phyloP scores from a whole-genome alignment of 1,284 basidiomycete species.

The Melampsora larici-populina region DNA sequence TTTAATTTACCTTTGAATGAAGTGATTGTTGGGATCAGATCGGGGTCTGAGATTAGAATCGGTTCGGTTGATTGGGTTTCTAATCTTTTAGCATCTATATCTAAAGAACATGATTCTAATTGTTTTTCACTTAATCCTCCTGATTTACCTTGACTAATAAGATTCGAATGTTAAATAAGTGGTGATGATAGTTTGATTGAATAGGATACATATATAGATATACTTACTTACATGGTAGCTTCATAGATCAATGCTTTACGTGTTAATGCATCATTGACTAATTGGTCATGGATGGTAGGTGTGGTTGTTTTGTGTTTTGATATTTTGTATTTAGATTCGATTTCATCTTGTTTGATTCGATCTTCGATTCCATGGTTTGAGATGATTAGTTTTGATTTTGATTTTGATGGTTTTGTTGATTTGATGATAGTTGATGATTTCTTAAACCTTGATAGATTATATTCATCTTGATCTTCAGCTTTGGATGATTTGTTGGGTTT shows the following conservation, averaged over 20 bases:
- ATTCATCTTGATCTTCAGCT: background rate
- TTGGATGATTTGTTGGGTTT: background rate
- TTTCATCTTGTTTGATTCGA: background rate
- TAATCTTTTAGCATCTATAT: slow-evolving; percentile 22
- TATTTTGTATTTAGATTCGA: background rate
- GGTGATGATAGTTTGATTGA: too few relatives aligned
- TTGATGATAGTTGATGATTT: slow-evolving; percentile 7
- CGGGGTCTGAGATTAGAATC: too few relatives aligned
- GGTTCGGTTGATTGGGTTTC: too few relatives aligned
- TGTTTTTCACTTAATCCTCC: slow-evolving; percentile 33
- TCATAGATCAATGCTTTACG: slow-evolving; percentile 37
- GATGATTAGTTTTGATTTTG: background rate
- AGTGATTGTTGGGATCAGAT: background rate
- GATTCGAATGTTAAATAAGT: too few relatives aligned
- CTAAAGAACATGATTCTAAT: slow-evolving; percentile 21
- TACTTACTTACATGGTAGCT: slow-evolving; percentile 19
- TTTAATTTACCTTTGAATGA: slow-evolving; percentile 19
- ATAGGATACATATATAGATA: too few relatives aligned
- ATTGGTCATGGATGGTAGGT: slow-evolving; percentile 22
- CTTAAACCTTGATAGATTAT: slow-evolving; percentile 12
- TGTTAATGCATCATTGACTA: slow-evolving; percentile 15
- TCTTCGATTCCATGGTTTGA: slow-evolving; percentile 23
- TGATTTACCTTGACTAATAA: slow-evolving; percentile 12
- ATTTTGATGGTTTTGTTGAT: background rate
- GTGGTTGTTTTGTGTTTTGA: background rate